Conservation (phyloP, 176 grass and related monocot species). For the Bolboschoenus planiculmis region DNA sequence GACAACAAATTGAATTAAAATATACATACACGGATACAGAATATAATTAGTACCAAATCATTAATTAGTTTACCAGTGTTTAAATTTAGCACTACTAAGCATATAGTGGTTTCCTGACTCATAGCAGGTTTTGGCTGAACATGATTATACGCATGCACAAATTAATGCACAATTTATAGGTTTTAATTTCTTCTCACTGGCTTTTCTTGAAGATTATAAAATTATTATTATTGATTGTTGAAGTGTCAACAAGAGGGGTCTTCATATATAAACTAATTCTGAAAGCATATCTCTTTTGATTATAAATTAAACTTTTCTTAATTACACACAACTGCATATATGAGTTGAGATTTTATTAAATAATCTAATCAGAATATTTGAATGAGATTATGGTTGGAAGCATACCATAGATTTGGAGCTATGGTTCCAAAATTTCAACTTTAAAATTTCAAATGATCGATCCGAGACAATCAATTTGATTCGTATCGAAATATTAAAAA, state of each 20-base stretch:
- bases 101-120: constrained; percentile 20
- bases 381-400: no score
- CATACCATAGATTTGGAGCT: no score
- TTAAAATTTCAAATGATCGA: no score
- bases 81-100: constrained; percentile 5
- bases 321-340: no score
- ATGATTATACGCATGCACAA: constrained; percentile 5
- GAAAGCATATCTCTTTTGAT: neutral
- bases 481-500: no score
- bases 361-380: no score
- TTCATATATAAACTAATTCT: neutral
- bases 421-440: no score
- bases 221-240: neutral
- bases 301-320: neutral
- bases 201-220: neutral
- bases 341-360: neutral
- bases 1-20: no score
- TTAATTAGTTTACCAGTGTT: neutral
- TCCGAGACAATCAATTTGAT: no score
- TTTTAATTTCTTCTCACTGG: neutral
- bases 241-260: neutral
- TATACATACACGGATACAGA: neutral
- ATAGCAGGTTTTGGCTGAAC: constrained; percentile 10
- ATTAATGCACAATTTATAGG: neutral
- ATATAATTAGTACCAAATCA: neutral